Conservation (phyloP, 108 stramenopile species). For the Fragilaria radians region DNA sequence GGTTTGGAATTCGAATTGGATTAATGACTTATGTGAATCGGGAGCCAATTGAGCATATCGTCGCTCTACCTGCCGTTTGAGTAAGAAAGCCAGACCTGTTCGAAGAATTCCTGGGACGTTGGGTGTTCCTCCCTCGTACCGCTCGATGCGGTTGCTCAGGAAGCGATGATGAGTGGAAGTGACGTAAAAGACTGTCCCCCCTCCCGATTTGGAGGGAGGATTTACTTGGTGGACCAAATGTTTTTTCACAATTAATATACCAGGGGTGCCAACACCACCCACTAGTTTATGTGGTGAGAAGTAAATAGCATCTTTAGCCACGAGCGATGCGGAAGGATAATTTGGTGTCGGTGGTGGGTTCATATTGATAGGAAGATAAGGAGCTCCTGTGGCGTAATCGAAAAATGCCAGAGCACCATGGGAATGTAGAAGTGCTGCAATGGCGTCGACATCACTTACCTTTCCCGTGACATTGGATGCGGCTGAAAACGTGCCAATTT, state of each 20-base stretch:
- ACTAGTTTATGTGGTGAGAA: slow-evolving; percentile 76
- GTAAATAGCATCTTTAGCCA: slow-evolving; percentile 81
- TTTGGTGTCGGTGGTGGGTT: slow-evolving; percentile 74
- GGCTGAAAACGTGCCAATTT: slow-evolving; percentile 88
- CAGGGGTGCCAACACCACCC: slow-evolving; percentile 85
- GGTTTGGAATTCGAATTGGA: slow-evolving; percentile 59
- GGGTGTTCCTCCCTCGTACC: slow-evolving; percentile 98
- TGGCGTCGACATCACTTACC: slow-evolving; percentile 71
- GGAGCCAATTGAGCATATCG: slow-evolving; percentile 36
- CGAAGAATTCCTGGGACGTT: slow-evolving; percentile 88
- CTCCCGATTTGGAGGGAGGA: slow-evolving; percentile 67
- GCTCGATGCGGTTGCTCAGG: slow-evolving; percentile 88
- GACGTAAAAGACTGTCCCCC: slow-evolving; percentile 99
- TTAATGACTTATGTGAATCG: slow-evolving; percentile 19
- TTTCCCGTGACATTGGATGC: slow-evolving; percentile 93
- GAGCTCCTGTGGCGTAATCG: slow-evolving; percentile 96
- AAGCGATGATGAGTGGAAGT: slow-evolving; percentile 87
- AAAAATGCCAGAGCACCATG: slow-evolving; percentile 88
- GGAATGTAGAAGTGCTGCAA: slow-evolving; percentile 72
- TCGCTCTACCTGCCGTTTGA: slow-evolving; percentile 53
- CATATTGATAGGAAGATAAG: slow-evolving; percentile 88
- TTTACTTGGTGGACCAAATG: slow-evolving; percentile 61
- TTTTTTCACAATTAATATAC: slow-evolving; percentile 87
- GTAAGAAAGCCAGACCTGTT: slow-evolving; percentile 76
- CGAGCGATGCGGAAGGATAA: slow-evolving; percentile 36